Percentiles rank a stretch among this genome's conserved stretches.
phyloP scores from a whole-genome alignment of 306 rosid species.

The Citrullus amarus region DNA sequence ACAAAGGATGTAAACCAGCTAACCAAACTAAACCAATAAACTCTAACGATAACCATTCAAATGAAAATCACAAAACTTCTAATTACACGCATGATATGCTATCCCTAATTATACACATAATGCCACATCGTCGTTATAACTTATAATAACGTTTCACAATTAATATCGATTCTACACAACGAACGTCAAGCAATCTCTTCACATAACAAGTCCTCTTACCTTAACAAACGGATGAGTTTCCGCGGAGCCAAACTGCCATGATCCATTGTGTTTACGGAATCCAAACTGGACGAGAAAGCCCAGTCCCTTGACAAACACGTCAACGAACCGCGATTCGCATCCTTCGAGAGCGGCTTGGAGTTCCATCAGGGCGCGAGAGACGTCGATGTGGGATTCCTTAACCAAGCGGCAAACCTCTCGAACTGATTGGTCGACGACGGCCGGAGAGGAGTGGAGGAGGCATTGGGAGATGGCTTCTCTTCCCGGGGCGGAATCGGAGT shows the following conservation, averaged over 20 bases:
- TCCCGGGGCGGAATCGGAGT: constrained; percentile 68
- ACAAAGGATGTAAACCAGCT: not conserved
- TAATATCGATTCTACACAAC: not conserved
- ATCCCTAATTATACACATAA: not conserved
- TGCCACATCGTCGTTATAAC: not conserved
- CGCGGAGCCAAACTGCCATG: constrained; percentile 26
- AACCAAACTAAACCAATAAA: not conserved
- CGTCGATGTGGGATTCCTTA: constrained; percentile 28
- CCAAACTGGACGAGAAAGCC: constrained; percentile 55
- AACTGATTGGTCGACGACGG: constrained; percentile 71
- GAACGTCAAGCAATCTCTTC: not conserved
- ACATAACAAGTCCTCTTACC: constrained; percentile 18
- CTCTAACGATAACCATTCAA: not conserved
- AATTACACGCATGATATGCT: not conserved
- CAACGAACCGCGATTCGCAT: constrained; percentile 35
- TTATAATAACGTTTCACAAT: not conserved
- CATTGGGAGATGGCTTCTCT: constrained; percentile 58
- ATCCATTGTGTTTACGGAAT: constrained; percentile 37
- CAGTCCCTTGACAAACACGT: constrained; percentile 63
- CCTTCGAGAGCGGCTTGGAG: constrained; percentile 75
- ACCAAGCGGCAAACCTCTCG: constrained; percentile 81
- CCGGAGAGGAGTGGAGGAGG: constrained; percentile 45
- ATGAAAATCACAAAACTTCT: not conserved
- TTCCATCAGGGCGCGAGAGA: constrained; percentile 46
- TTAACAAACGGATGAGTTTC: constrained; percentile 61